Evolutionary conservation across 169 alveolate species (phyloP).

Genomic region (Plasmodium gallinaceum): DNA sequence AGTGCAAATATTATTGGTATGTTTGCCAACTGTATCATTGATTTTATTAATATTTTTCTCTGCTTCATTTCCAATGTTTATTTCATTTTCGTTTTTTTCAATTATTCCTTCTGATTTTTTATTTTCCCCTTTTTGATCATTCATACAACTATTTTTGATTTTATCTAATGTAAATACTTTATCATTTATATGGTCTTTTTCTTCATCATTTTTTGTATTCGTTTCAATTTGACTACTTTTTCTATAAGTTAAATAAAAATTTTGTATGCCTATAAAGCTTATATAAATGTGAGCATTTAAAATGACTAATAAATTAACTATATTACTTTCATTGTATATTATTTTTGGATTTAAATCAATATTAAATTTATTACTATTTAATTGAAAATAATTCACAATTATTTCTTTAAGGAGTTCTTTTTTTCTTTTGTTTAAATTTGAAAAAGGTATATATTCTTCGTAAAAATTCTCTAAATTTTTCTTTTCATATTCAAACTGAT

Average conservation of each 20-base stretch:
- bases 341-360: slow-evolving; percentile 60
- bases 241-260: slow-evolving; percentile 41
- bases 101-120: not conserved
- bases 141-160: not conserved
- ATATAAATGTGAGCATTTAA: slow-evolving; percentile 60
- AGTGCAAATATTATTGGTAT: not conserved
- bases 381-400: slow-evolving; percentile 38
- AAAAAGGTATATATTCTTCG: slow-evolving; percentile 54
- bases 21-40: not conserved
- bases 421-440: slow-evolving; percentile 1
- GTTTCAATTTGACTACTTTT: not conserved
- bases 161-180: no score
- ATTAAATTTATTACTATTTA: slow-evolving; percentile 53
- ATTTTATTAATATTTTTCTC: slow-evolving; percentile 3
- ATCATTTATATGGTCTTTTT: no score
- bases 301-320: slow-evolving; percentile 19
- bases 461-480: slow-evolving; percentile 34
- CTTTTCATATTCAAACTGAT: slow-evolving; percentile 55
- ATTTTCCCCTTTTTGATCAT: not conserved
- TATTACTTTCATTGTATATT: slow-evolving; percentile 61
- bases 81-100: not conserved
- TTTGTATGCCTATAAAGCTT: slow-evolving; percentile 53
- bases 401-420: slow-evolving; percentile 27
- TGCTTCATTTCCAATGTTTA: not conserved
- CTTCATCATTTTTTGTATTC: not conserved